Conservation (phyloP, 1,284 basidiomycete genomes). For the Volvariella volvacea region DNA sequence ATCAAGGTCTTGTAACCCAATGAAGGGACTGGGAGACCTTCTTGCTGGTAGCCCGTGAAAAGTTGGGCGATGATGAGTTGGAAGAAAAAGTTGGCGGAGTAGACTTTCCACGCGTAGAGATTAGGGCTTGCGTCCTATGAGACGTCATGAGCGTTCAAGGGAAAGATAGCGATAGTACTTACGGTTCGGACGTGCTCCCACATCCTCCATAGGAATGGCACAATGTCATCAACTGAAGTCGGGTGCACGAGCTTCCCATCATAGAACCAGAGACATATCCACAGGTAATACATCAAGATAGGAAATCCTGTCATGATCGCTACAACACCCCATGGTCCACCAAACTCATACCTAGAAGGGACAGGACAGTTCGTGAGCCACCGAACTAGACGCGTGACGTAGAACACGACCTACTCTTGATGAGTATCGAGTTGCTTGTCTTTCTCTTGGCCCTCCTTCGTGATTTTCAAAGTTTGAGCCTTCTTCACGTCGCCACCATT, state of each 20-base stretch:
- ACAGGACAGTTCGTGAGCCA: neutral
- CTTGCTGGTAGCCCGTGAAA: slow-evolving; percentile 90
- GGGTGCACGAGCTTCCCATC: slow-evolving; percentile 84
- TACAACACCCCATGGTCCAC: slow-evolving; percentile 86
- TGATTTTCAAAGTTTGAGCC: neutral
- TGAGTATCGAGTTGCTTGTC: neutral
- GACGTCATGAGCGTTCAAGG: neutral
- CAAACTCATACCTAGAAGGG: slow-evolving; percentile 85
- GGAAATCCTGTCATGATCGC: slow-evolving; percentile 97
- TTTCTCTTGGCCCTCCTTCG: neutral
- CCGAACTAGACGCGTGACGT: too few species aligned
- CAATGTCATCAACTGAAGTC: slow-evolving; percentile 62
- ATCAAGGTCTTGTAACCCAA: slow-evolving; percentile 87
- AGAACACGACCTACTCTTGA: neutral
- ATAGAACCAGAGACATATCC: slow-evolving; percentile 97
- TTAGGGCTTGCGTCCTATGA: slow-evolving; percentile 88
- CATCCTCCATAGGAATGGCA: slow-evolving; percentile 81
- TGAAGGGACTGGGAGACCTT: slow-evolving; percentile 90
- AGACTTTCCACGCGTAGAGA: slow-evolving; percentile 81
- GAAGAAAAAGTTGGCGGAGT: slow-evolving; percentile 84
- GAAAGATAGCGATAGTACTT: slow-evolving; percentile 20
- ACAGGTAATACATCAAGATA: slow-evolving; percentile 93
- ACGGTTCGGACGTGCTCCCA: slow-evolving; percentile 79
- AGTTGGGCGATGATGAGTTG: slow-evolving; percentile 88
- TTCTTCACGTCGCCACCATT: neutral